Evolutionary conservation across 257 asterid species (phyloP), one percentile per base, ranked within the genome.

Genomic region (Cynanchum wilfordii): DNA sequence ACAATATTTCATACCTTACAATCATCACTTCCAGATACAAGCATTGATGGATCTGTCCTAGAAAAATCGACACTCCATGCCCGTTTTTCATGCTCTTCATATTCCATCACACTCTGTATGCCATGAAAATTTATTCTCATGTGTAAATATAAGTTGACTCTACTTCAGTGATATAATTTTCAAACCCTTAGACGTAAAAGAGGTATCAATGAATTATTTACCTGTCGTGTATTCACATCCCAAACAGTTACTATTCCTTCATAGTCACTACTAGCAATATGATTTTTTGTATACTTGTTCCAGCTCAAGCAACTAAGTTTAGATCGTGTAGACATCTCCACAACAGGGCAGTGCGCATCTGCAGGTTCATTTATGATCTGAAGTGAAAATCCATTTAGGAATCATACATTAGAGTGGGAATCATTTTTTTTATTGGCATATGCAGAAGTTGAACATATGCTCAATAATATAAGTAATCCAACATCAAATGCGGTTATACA

Each of bases 31-130:
- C 87, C 85, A 40, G 87, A 84, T 45, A 84, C 85, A 74, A 84
- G 87, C 87, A 84, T 84, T 3, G 87, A 79, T 50, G 87, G 87
- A 54, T 84, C 87, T 12, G 84, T 79, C 45, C 73, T 75, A 20
- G 87, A 84, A 76, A 81, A 84, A 72, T 84, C 87, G 71, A 84
- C 87, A 81, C 87, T 81, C 87, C 87, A 84, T 15, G 85, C 87
- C 62, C 85, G 82, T 69, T 84, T 84, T 44, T 81, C 87, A 84
- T 84, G 87, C 76, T 84, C 87, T 69, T 84, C 87, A 64, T 84
- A 81, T 76, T 81, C 83, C 85, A 76, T 84, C 38, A 84, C 76
- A 81, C 87, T 84, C 85, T 84, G 60, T 49, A 67, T 79, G 33
- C 33, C 67, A 72, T 11, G 42, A 70, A 73, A 27, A 36, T 36